A percentile compares a stretch with the other conserved stretches of the same genome.
phyloP scores from a whole-genome alignment of 2,329 filamentous ascomycete species.

The Ophiostoma montium region DNA sequence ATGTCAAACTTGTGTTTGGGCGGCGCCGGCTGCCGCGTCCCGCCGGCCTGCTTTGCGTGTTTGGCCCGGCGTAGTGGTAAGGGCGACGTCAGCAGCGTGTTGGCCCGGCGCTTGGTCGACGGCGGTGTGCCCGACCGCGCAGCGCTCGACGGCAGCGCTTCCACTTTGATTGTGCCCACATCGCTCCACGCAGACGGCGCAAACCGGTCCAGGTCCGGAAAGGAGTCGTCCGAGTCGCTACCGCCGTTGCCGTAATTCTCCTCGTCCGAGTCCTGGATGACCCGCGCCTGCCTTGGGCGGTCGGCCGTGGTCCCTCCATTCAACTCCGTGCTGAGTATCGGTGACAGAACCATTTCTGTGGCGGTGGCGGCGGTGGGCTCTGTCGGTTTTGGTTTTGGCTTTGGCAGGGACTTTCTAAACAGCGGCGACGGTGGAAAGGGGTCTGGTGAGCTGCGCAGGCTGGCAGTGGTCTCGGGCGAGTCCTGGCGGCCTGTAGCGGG shows the following conservation, averaged over 20 bases:
- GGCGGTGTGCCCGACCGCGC: conserved; percentile 2
- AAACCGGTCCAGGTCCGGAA: conserved; percentile 1
- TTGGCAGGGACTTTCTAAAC: too few relatives aligned
- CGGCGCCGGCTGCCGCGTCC: conserved; percentile 18
- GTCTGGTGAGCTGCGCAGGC: conserved; percentile 3
- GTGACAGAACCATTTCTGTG: not conserved
- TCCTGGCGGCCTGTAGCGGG: not conserved
- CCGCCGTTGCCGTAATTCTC: conserved; percentile 3
- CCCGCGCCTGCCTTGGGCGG: not conserved
- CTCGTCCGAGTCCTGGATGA: conserved; percentile 9
- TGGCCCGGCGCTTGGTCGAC: conserved; percentile 8
- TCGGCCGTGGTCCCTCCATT: not conserved
- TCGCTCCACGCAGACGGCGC: not conserved
- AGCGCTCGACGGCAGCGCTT: not conserved
- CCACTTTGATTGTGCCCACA: not conserved
- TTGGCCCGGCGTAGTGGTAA: conserved; percentile 24
- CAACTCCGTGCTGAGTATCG: not conserved
- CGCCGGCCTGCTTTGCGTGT: conserved; percentile 2
- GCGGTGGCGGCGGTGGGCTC: not conserved
- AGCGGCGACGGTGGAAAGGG: conserved; percentile 5
- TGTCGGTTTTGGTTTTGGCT: too few relatives aligned
- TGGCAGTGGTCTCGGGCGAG: not conserved
- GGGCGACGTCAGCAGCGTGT: conserved; percentile 23
- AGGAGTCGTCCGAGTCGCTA: not conserved
- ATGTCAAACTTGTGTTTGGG: conserved; percentile 50